Conservation (phyloP, 306 rosid genomes). For the Coriaria nepalensis region DNA sequence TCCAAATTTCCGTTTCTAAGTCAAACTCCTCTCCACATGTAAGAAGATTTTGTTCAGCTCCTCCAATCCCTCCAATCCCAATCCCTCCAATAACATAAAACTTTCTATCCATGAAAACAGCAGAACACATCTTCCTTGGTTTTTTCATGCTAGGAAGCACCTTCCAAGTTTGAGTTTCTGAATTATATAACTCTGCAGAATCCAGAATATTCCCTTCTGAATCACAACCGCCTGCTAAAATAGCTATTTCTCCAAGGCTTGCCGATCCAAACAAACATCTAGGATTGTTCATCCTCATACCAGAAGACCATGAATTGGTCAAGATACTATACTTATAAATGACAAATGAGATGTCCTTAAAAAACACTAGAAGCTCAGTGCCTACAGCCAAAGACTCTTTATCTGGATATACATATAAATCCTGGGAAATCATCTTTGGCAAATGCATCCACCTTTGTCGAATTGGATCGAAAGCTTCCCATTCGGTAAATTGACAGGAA, state of each 20-base stretch:
- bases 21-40: conserved; percentile 70
- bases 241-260: conserved; percentile 70
- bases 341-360: conserved; percentile 54
- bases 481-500: conserved; percentile 57
- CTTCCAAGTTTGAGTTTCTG: conserved; percentile 64
- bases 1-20: conserved; percentile 51
- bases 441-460: conserved; percentile 62
- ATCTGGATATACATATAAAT: conserved; percentile 73
- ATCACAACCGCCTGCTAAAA: conserved; percentile 80
- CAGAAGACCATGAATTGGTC: conserved; percentile 72
- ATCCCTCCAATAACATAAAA: conserved; percentile 79
- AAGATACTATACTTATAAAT: conserved; percentile 61
- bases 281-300: conserved; percentile 68
- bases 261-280: conserved; percentile 90
- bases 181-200: conserved; percentile 64
- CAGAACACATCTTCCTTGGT: conserved; percentile 82
- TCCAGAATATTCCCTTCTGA: conserved; percentile 46
- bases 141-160: conserved; percentile 55
- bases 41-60: conserved; percentile 40
- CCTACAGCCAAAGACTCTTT: conserved; percentile 89
- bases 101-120: conserved; percentile 64
- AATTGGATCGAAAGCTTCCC: conserved; percentile 84
- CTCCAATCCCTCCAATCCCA: conserved; percentile 82
- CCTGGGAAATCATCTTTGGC: conserved; percentile 69
- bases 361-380: conserved; percentile 81